A percentile compares a stretch with the other conserved stretches of the same genome.
These are phyloP conservation scores for Diaporthe citrichinensis DNA, from an alignment of 2,329 filamentous ascomycete genomes.

Conservation along the genomic window DNA sequence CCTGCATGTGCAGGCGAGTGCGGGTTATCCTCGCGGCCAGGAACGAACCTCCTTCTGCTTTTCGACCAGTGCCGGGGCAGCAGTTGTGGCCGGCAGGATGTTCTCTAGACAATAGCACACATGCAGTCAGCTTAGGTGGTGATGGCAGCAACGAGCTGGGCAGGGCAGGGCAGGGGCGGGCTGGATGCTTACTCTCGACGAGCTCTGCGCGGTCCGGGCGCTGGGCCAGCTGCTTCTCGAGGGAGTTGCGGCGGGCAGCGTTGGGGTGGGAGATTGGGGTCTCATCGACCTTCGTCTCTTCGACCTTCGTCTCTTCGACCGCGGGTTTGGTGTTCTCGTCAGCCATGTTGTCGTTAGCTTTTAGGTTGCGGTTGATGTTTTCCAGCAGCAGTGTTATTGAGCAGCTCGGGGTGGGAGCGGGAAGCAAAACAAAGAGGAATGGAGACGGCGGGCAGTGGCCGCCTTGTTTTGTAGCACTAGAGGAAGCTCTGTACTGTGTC, in stretches of 20 bases:
- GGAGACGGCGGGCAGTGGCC: background rate
- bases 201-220: conserved; percentile 83
- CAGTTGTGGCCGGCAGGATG: conserved; percentile 84
- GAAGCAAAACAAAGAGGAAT: background rate
- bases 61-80: conserved; percentile 83
- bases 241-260: conserved; percentile 74
- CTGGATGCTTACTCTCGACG: conserved; percentile 78
- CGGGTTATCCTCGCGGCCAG: conserved; percentile 19
- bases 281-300: conserved; percentile 64
- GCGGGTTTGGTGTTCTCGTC: conserved; percentile 65
- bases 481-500: conserved; percentile 4
- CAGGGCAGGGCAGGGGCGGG: background rate
- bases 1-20: background rate
- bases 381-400: background rate
- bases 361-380: background rate
- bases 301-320: conserved; percentile 59
- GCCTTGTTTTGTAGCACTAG: conserved; percentile 26
- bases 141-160: conserved; percentile 9
- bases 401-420: background rate
- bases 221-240: conserved; percentile 79
- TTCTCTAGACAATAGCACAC: conserved; percentile 70
- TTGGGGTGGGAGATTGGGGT: conserved; percentile 70
- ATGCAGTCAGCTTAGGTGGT: conserved; percentile 23
- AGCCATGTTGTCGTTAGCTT: conserved; percentile 53
- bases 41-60: conserved; percentile 78